These are phyloP conservation scores for Suillus sp. DNA, from an alignment of 768 basidiomycete genomes.

Conservation along the genomic window DNA sequence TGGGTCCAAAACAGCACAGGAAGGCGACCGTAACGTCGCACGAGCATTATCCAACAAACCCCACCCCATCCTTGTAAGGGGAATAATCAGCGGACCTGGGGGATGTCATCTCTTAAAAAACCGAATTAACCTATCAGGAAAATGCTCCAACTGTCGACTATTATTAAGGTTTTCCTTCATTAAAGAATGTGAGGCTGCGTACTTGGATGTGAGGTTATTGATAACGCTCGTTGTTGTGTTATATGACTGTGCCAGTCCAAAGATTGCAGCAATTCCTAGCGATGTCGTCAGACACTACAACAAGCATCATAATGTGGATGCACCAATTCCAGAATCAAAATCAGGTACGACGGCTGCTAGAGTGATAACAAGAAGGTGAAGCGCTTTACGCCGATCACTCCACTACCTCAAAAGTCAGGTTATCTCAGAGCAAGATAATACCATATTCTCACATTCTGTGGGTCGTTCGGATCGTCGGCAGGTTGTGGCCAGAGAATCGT, in stretches of 20 bases:
- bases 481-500: constrained; percentile 61
- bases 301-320: constrained; percentile 16
- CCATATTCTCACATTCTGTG: constrained; percentile 49
- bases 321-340: constrained; percentile 55
- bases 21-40: constrained; percentile 32
- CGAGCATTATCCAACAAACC: constrained; percentile 31
- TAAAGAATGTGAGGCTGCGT: constrained; percentile 7
- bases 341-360: constrained; percentile 57
- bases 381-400: constrained; percentile 43
- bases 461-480: constrained; percentile 49
- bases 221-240: constrained; percentile 49
- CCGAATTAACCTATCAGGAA: constrained; percentile 41
- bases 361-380: constrained; percentile 51
- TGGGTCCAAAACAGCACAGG: constrained; percentile 36
- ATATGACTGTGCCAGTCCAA: constrained; percentile 46
- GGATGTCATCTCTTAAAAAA: not conserved
- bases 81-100: not conserved
- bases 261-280: constrained; percentile 51
- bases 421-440: not conserved
- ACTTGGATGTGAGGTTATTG: constrained; percentile 52
- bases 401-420: constrained; percentile 37
- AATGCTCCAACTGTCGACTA: constrained; percentile 44
- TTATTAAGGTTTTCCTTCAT: constrained; percentile 5
- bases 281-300: not conserved
- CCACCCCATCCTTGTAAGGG: constrained; percentile 32